Evolutionary conservation across 2,329 filamentous ascomycete species (phyloP).

Genomic region (Conoideocrella luteorostrata): DNA sequence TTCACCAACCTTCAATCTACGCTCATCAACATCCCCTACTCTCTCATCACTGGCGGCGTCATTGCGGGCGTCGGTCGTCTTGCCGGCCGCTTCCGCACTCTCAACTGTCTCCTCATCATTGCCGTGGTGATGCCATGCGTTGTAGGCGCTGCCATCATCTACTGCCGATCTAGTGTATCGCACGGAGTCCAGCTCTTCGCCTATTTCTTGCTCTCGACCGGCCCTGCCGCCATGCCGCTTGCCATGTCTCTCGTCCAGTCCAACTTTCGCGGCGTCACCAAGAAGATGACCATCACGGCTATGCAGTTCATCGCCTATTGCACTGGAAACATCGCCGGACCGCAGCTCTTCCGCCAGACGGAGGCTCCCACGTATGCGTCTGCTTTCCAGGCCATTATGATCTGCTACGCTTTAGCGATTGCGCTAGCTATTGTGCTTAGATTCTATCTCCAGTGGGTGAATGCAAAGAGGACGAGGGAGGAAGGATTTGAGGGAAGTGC

Average conservation of each 20-base stretch:
- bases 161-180: slow-evolving; percentile 33
- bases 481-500: slow-evolving; percentile 41
- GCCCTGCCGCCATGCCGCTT: slow-evolving; percentile 48
- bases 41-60: slow-evolving; percentile 39
- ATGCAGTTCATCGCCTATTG: slow-evolving; percentile 51
- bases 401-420: slow-evolving; percentile 48
- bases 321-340: slow-evolving; percentile 48
- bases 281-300: slow-evolving; percentile 54
- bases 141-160: slow-evolving; percentile 47
- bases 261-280: slow-evolving; percentile 51
- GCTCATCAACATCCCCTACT: slow-evolving; percentile 54
- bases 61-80: slow-evolving; percentile 45
- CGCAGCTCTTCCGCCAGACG: slow-evolving; percentile 44
- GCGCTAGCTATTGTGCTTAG: slow-evolving; percentile 36
- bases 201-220: slow-evolving; percentile 51
- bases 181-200: slow-evolving; percentile 45
- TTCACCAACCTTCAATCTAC: slow-evolving; percentile 48
- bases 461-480: slow-evolving; percentile 31
- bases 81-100: slow-evolving; percentile 43
- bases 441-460: slow-evolving; percentile 40
- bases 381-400: slow-evolving; percentile 48
- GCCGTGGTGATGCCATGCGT: slow-evolving; percentile 44
- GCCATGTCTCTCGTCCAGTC: slow-evolving; percentile 48
- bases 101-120: slow-evolving; percentile 46
- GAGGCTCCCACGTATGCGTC: slow-evolving; percentile 48